These are phyloP conservation scores for Leucocoprinus birnbaumii DNA, from an alignment of 768 basidiomycete species.

Conservation along the genomic window DNA sequence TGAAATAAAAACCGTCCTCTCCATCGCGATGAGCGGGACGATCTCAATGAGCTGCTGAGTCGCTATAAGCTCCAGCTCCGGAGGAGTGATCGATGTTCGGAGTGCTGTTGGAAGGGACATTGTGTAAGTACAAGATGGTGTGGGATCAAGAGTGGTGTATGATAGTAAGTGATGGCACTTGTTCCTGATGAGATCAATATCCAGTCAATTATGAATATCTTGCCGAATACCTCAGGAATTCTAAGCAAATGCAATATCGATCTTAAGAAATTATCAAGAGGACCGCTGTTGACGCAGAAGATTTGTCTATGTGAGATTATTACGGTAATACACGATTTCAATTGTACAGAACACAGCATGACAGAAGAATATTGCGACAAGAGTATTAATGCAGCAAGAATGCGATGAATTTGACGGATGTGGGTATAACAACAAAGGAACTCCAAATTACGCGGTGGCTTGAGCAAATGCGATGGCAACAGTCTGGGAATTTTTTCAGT, in stretches of 20 bases:
- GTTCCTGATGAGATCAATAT: no score
- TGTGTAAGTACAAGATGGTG: neutral
- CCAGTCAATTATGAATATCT: no score
- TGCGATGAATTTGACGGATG: neutral
- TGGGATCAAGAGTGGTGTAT: no score
- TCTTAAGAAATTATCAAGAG: no score
- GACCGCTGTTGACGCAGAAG: no score
- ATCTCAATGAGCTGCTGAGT: conserved; percentile 84
- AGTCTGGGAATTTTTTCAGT: conserved; percentile 42
- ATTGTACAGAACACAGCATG: conserved; percentile 8
- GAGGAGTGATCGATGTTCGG: conserved; percentile 9
- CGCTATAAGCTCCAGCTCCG: conserved; percentile 42
- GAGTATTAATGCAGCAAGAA: conserved; percentile 2
- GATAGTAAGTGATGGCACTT: no score
- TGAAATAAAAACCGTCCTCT: conserved; percentile 88
- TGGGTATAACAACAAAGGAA: conserved; percentile 4
- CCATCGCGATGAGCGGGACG: conserved; percentile 87
- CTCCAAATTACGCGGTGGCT: conserved; percentile 34
- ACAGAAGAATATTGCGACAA: neutral
- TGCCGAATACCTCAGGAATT: no score
- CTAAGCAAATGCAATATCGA: no score
- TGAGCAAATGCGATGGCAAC: conserved; percentile 89
- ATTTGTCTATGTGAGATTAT: neutral
- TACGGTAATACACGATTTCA: conserved; percentile 7
- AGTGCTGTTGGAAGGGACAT: conserved; percentile 9